phyloP scores from a whole-genome alignment of 805 yeast species.

The Candida pseudoglaebosa region DNA sequence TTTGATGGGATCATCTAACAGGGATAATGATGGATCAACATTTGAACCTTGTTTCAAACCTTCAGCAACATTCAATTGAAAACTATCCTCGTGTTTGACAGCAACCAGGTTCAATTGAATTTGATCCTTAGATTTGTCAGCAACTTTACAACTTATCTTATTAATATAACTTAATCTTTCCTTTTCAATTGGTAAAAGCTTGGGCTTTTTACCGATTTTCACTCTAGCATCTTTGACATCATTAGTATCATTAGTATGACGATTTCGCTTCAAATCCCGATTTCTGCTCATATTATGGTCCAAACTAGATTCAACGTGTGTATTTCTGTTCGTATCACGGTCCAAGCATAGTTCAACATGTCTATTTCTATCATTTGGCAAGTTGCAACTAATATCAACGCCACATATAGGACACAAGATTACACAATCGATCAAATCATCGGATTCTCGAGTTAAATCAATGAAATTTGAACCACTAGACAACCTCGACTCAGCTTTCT shows the following conservation, averaged over 20 bases:
- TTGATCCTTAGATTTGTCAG: conserved; percentile 18
- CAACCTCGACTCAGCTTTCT: background rate
- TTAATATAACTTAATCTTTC: conserved; percentile 1
- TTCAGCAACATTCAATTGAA: background rate
- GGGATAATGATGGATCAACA: background rate
- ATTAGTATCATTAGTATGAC: background rate
- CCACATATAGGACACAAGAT: conserved; percentile 53
- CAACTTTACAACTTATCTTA: conserved; percentile 18
- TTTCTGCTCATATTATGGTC: too few relatives aligned
- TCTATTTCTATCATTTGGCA: conserved; percentile 39
- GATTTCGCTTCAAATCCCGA: conserved; percentile 4
- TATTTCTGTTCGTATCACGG: conserved; percentile 32
- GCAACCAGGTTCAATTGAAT: background rate
- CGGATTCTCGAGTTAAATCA: conserved; percentile 4
- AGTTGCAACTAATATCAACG: conserved; percentile 31
- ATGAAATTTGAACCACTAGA: background rate
- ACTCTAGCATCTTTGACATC: conserved; percentile 15
- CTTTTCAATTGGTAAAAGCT: conserved; percentile 1
- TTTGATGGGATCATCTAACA: conserved; percentile 5
- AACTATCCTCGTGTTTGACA: background rate
- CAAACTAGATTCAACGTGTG: conserved; percentile 57
- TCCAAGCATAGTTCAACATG: conserved; percentile 57
- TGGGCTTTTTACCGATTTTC: conserved; percentile 20
- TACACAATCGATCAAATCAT: background rate
- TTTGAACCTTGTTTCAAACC: background rate